A percentile compares a stretch with the other conserved stretches of the same genome.
These are phyloP conservation scores for Alternaria triticina DNA, from an alignment of 2,329 filamentous ascomycete genomes.

Conservation along the genomic window DNA sequence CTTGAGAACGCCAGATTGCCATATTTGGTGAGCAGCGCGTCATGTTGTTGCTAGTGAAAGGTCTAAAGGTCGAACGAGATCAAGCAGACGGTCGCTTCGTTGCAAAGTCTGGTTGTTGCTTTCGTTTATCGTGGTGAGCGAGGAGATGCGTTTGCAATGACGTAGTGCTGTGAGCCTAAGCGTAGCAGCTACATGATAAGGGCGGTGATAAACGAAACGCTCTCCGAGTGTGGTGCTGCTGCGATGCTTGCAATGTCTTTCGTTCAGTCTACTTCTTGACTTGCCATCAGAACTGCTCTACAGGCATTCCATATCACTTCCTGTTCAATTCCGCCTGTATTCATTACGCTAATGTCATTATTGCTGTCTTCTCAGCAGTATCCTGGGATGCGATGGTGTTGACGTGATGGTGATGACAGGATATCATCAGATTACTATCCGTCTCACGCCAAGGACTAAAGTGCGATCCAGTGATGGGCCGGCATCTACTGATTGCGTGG, in stretches of 20 bases:
- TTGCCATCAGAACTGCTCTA: background rate
- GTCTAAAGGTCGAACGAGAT: background rate
- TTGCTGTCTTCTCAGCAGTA: background rate
- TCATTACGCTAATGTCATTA: background rate
- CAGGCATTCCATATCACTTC: background rate
- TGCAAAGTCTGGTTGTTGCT: background rate
- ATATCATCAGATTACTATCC: background rate
- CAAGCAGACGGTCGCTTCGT: background rate
- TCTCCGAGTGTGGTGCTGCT: background rate
- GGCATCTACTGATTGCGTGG: background rate
- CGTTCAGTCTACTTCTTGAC: background rate
- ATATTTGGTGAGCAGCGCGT: background rate
- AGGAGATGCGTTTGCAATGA: background rate
- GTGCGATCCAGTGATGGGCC: background rate
- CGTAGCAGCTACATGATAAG: background rate
- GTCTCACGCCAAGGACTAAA: background rate
- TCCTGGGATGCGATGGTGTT: background rate
- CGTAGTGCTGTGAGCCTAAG: background rate
- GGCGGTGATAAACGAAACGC: background rate
- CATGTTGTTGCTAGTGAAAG: background rate
- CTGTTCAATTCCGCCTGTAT: background rate
- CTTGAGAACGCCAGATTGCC: background rate
- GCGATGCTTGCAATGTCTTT: background rate
- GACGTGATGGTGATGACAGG: background rate
- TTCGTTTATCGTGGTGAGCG: background rate